Evolutionary conservation across 768 basidiomycete genomes (phyloP), one percentile per base, ranked within the genome.

Genomic region (Pleurotus tuoliensis): DNA sequence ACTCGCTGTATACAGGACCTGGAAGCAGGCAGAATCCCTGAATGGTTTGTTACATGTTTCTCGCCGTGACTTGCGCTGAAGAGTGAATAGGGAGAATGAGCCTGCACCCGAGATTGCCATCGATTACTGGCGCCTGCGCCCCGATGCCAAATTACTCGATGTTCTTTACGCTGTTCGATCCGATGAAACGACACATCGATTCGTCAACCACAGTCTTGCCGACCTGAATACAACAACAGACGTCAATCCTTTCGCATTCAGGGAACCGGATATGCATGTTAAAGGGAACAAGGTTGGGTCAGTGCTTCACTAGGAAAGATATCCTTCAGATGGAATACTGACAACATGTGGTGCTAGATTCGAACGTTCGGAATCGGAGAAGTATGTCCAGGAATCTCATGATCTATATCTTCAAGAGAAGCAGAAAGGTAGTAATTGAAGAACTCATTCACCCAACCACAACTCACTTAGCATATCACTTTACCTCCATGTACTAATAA

Each of bases 161-260:
- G 88, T 96, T 47, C 79, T 98, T 48, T 92, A 92, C 65, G 94
- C 93, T 34, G 91, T 98, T 34, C 82, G 95, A 63, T 92, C 91
- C 13, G 95, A 98, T 69, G 95, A 98, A 68, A 82, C 90, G 0
- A 94, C 90, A 1, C 95, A 98, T 65, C 80, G 93, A 49, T 98
- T 98, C 65, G 93, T 96, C 61, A 98, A 98, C 71, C 55, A 56
- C 74, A 92, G 90, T 57, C 76, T 98, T 37, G 96, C 94, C 3
- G 94, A 94, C 71, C 77, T 99, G 49, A 74, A 92, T 61, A 76
- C 78, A 27, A 68, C 79, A 34, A 82, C 81, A 37, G 96, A 98
- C 69, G 84, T 92, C 62, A 97, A 95, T 65, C 93, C 92, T 0
- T 94, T 94, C 63, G 90, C 93, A 13, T 72, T 97, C 24, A 82